Percentiles rank a stretch among this genome's conserved stretches.
phyloP scores from a whole-genome alignment of 805 yeast genomes.

The Pichia exigua region DNA sequence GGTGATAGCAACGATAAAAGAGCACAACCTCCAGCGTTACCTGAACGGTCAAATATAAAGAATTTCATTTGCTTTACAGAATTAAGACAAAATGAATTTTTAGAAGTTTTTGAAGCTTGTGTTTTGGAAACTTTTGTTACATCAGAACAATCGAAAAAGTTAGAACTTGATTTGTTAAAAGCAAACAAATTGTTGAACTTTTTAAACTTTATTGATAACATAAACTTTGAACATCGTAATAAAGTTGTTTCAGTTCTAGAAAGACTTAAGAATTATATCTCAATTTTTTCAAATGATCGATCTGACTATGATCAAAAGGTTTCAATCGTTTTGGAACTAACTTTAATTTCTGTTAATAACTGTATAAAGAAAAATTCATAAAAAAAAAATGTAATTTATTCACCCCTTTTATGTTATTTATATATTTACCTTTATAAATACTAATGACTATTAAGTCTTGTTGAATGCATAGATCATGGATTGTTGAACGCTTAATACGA shows the following conservation, averaged over 20 bases:
- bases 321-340: constrained; percentile 11
- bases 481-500: background rate
- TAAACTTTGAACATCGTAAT: constrained; percentile 6
- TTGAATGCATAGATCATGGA: background rate
- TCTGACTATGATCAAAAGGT: background rate
- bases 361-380: constrained; percentile 7
- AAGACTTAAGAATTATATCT: background rate
- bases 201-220: constrained; percentile 40
- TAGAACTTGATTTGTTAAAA: constrained; percentile 18
- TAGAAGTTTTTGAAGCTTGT: background rate
- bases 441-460: background rate
- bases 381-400: background rate
- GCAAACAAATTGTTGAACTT: constrained; percentile 45
- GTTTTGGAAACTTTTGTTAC: background rate
- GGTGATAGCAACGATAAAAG: background rate
- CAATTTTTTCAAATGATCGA: background rate
- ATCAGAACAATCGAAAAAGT: background rate
- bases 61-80: constrained; percentile 37
- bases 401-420: background rate
- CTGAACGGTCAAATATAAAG: constrained; percentile 24
- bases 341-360: constrained; percentile 18
- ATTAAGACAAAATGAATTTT: constrained; percentile 34
- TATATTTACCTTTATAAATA: too few relatives aligned
- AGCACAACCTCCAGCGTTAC: background rate
- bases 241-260: background rate